Evolutionary conservation across 768 basidiomycete genomes (phyloP).

Genomic region (Trametes coccinea): DNA sequence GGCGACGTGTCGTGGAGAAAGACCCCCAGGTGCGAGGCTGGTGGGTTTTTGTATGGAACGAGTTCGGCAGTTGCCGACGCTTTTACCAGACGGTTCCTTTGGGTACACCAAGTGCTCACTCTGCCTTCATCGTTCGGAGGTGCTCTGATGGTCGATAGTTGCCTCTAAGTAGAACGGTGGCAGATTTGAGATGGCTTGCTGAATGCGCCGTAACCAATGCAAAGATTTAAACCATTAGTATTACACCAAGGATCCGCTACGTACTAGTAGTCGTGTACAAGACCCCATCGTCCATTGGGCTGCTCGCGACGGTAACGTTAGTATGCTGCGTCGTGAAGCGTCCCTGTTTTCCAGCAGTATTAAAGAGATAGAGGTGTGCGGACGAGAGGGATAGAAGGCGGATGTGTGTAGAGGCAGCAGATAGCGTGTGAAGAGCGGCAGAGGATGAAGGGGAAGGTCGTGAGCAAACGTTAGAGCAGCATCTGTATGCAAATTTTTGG

Average conservation of each 20-base stretch:
- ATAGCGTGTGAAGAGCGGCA: no score
- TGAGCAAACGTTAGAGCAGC: no score
- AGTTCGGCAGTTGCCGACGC: slow-evolving; percentile 8
- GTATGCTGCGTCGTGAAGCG: neutral
- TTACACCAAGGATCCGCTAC: neutral
- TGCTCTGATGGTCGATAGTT: no score
- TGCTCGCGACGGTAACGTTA: neutral
- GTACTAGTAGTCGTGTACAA: neutral
- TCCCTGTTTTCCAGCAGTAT: slow-evolving; percentile 6
- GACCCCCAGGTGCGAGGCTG: neutral
- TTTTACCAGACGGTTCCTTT: no score
- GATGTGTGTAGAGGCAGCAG: no score
- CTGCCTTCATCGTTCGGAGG: no score
- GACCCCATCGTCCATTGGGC: slow-evolving; percentile 13
- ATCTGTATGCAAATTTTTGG: no score
- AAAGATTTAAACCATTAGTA: neutral
- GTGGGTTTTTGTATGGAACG: neutral
- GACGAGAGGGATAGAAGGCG: neutral
- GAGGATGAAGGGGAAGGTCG: no score
- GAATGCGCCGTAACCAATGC: no score
- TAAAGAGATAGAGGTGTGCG: neutral
- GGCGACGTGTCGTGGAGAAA: slow-evolving; percentile 22
- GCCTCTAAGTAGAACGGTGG: no score
- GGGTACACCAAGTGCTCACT: no score
- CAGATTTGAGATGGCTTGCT: no score